These are phyloP conservation scores for Pythium sp. DNA, from an alignment of 352 stramenopile species.

Conservation along the genomic window DNA sequence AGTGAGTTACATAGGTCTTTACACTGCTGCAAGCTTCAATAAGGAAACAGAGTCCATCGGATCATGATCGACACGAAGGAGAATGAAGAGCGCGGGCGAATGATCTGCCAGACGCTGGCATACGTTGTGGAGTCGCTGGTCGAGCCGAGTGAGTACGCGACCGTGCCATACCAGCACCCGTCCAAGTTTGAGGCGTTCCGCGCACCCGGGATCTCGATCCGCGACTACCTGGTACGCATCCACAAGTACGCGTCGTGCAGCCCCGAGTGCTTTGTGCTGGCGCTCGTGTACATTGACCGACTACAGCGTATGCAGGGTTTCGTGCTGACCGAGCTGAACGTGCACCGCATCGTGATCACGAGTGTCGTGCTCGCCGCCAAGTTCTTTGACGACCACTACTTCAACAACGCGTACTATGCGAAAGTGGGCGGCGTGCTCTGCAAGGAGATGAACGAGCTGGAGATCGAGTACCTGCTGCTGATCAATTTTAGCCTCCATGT, in stretches of 20 bases:
- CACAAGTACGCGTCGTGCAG: conserved; percentile 98
- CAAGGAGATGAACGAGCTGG: conserved; percentile 96
- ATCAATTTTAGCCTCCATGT: conserved; percentile 99
- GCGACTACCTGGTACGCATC: conserved; percentile 89
- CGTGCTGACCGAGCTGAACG: conserved; percentile 95
- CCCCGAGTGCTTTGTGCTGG: conserved; percentile 98
- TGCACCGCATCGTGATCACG: conserved; percentile 98
- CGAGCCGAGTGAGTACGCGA: conserved; percentile 55
- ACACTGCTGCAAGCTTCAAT: neutral
- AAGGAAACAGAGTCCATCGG: neutral
- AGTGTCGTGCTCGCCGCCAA: conserved; percentile 97
- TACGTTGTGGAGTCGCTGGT: conserved; percentile 81
- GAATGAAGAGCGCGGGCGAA: conserved; percentile 69
- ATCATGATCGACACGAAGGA: conserved; percentile 44
- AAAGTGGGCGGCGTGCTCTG: conserved; percentile 94
- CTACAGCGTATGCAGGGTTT: conserved; percentile 97
- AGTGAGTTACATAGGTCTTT: neutral
- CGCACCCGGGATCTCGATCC: conserved; percentile 75
- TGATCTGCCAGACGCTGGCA: conserved; percentile 78
- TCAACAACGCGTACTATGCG: conserved; percentile 99
- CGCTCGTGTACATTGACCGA: conserved; percentile 99
- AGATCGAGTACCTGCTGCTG: conserved; percentile 97
- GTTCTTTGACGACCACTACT: conserved; percentile 99
- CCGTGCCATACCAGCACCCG: conserved; percentile 50
- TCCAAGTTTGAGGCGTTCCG: conserved; percentile 88